Evolutionary conservation across 2,329 filamentous ascomycete genomes (phyloP).

Genomic region (Diaporthe velutina): DNA sequence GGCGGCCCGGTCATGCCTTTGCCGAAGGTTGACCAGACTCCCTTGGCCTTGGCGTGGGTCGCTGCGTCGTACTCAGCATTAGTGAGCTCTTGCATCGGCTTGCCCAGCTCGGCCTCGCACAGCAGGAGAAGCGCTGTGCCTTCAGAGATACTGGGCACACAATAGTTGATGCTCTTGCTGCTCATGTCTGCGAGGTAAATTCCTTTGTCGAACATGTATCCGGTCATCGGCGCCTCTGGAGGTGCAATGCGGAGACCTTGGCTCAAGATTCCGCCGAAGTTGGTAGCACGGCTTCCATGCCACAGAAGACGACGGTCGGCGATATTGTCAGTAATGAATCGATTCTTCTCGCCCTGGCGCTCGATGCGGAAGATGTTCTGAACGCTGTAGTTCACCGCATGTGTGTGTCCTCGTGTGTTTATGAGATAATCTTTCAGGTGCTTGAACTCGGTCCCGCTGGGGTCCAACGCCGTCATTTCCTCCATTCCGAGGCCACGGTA

Average conservation of each 20-base stretch:
- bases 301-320: conserved; percentile 82
- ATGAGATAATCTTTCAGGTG: conserved; percentile 76
- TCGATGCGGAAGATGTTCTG: conserved; percentile 87
- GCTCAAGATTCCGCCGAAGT: conserved; percentile 88
- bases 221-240: conserved; percentile 81
- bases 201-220: conserved; percentile 93
- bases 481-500: conserved; percentile 78
- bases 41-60: conserved; percentile 69
- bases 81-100: conserved; percentile 77
- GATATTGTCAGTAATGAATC: conserved; percentile 72
- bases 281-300: conserved; percentile 88
- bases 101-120: conserved; percentile 86
- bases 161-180: conserved; percentile 86
- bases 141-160: conserved; percentile 71
- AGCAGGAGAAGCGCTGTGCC: conserved; percentile 81
- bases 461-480: conserved; percentile 80
- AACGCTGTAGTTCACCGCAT: conserved; percentile 69
- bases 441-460: conserved; percentile 70
- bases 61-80: conserved; percentile 72
- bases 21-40: conserved; percentile 78
- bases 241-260: conserved; percentile 93
- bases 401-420: conserved; percentile 76
- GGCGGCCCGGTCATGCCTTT: conserved; percentile 74
- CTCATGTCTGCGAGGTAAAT: conserved; percentile 91
- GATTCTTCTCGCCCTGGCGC: conserved; percentile 77